Base-by-base conservation (phyloP, 2,329 filamentous ascomycete species). In the Colletotrichum cordylinicola region DNA sequence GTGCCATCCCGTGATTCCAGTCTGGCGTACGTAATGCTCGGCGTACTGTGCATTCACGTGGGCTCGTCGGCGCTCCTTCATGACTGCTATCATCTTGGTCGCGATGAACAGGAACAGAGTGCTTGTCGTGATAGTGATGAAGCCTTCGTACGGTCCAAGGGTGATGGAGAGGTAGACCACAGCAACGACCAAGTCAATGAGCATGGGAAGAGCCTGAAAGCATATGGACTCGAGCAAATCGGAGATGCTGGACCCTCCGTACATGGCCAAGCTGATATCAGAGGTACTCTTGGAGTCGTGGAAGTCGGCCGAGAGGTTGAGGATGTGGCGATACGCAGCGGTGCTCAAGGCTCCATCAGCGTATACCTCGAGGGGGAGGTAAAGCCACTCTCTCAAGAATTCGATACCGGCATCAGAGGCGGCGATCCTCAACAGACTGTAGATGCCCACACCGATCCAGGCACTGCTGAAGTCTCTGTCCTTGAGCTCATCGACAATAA, bases 401-500 rank as follows among this genome's bases (percentile, higher is more conserved):
- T 87, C 87, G 9, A 92, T 85, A 2, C 90, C 90, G 6, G 88
- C 88, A 72, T 91, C 88, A 3, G 90, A 92, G 3, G 88, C 86
- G 2, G 87, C 82, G n/a, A 92, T 82, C 68, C 88, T 87, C 35
- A 92, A 84, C 9, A 81, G 80, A 13, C 89, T 89, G 75, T 90
- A 91, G 21, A 90, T 82, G 24, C 88, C 76, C 4, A 91, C 88
- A 29, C 90, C 87, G 5, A 86, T 77, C 90, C 90, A 91, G 2
- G 88, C 87, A 68, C 86, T 60, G 27, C 33, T 76, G 61, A 76
- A 76, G 27, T 76, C 72, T 15, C 48, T 61, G 16, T 76, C 74
- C 27, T 76, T 88, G 27, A 98, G 85, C 76, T 91, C 91, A 80
- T 97, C 92, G 78, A 95, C 93, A 77, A 98, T 92, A 74, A 94